These are phyloP conservation scores for Russula vinacea DNA, from an alignment of 768 basidiomycete species.

Conservation along the genomic window DNA sequence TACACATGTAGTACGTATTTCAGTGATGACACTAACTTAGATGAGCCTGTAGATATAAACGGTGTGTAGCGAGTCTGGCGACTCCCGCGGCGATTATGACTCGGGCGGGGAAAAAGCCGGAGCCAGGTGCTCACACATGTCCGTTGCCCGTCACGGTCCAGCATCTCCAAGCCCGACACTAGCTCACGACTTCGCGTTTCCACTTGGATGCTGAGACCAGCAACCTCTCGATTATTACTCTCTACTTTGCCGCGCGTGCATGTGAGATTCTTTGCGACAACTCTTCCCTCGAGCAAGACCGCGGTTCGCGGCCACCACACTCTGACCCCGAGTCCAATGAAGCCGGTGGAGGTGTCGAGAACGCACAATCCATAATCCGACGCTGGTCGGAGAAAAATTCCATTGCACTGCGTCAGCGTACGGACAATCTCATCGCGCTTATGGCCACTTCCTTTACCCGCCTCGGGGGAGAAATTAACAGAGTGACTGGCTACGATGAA, in stretches of 20 bases:
- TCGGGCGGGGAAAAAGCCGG: background rate
- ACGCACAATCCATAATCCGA: constrained; percentile 27
- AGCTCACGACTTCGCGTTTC: background rate
- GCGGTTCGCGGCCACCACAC: constrained; percentile 1
- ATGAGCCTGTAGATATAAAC: background rate
- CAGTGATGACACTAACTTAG: background rate
- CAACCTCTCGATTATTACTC: constrained; percentile 7
- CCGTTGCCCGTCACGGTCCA: background rate
- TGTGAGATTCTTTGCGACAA: constrained; percentile 5
- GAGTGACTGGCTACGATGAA: constrained; percentile 86
- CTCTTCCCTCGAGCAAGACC: background rate
- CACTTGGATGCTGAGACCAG: constrained; percentile 21
- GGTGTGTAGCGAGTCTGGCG: too few relatives aligned
- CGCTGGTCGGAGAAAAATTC: constrained; percentile 47
- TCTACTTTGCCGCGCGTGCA: constrained; percentile 2
- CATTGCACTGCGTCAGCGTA: constrained; percentile 47
- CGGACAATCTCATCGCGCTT: constrained; percentile 55
- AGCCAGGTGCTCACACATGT: constrained; percentile 9
- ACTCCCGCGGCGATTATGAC: background rate
- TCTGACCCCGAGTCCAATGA: background rate
- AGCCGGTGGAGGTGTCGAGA: background rate
- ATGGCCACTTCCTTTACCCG: constrained; percentile 64
- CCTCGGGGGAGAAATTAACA: constrained; percentile 77
- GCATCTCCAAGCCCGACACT: background rate
- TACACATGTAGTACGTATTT: constrained; percentile 13